Evolutionary conservation across 2,329 filamentous ascomycete genomes (phyloP), one percentile per base, ranked within the genome.

Genomic region (Diaporthe helianthi): DNA sequence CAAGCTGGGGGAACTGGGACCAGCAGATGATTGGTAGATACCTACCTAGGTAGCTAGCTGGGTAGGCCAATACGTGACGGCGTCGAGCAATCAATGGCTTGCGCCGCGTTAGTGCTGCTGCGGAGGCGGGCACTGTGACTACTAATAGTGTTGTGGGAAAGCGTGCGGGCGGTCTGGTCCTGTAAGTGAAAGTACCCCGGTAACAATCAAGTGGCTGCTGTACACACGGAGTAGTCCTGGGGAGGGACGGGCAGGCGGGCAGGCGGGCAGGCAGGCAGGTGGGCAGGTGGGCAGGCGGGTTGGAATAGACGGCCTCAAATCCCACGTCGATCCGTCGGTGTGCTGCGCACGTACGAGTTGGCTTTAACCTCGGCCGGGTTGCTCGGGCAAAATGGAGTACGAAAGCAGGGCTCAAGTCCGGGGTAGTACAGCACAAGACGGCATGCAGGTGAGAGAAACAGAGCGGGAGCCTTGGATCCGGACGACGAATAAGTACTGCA

Each of bases 51-150:
- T n/a, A n/a, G n/a, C n/a, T n/a, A n/a, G n/a, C n/a, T n/a, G n/a
- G n/a, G n/a, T n/a, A 51, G 64, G 4, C 53, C 49, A 47, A 58
- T 41, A 41, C 53, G 65, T 67, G 65, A 58, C 44, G 65, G 65
- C 33, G 65, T 49, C n/a, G 26, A n/a, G 58, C 53, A 46, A 29
- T 58, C 41, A 36, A 58, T 55, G 65, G 52, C 52, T 67, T 63
- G 58, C 44, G 44, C 9, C n/a, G 65, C 58, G 65, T 67, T 67
- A 67, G 52, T 67, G 65, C 8, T 55, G 41, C 52, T 38, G 65
- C 41, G 41, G 52, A 51, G 17, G 17, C 31, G 44, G 15, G 29
- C 17, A 49, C 58, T 4, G 24, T 24, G n/a, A 19, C n/a, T 63
- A 41, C 44, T 63, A 63, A 49, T 63, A 58, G 36, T 44, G n/a